Percentiles rank a stretch among this genome's conserved stretches.
Evolutionary conservation across 306 rosid species (phyloP).

Genomic region (Malus sieversii): DNA sequence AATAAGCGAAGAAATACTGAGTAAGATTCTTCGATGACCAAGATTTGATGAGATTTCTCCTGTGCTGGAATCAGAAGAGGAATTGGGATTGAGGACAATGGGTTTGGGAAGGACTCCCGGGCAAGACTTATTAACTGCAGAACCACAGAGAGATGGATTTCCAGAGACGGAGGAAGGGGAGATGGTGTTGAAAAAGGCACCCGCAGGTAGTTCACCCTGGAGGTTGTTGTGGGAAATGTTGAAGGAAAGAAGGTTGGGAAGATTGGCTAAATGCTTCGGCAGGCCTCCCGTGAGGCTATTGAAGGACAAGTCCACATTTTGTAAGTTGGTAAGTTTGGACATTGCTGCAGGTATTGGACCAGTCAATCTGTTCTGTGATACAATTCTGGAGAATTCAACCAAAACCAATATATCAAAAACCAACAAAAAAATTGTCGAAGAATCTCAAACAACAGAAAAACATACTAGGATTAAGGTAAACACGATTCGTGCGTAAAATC

Average conservation of each 20-base stretch:
- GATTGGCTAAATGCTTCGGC: constrained; percentile 85
- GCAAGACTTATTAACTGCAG: constrained; percentile 76
- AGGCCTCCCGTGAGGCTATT: constrained; percentile 69
- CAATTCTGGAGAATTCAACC: constrained; percentile 40
- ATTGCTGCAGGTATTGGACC: constrained; percentile 69
- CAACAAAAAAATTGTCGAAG: not conserved
- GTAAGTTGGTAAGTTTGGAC: constrained; percentile 60
- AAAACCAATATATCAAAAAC: not conserved
- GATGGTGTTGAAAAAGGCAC: constrained; percentile 89
- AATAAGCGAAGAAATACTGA: constrained; percentile 93
- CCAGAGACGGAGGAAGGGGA: constrained; percentile 62
- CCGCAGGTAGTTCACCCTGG: constrained; percentile 84
- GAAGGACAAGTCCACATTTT: constrained; percentile 69
- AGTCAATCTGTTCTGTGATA: constrained; percentile 57
- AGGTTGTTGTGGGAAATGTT: constrained; percentile 92
- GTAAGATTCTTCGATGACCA: constrained; percentile 77
- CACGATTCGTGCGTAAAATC: not conserved
- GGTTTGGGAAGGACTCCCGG: constrained; percentile 89
- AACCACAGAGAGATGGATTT: constrained; percentile 87
- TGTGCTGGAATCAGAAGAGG: constrained; percentile 48
- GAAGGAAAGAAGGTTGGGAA: constrained; percentile 67
- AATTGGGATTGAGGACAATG: constrained; percentile 89
- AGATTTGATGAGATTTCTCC: constrained; percentile 43
- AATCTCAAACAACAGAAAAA: too few species aligned
- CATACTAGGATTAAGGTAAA: too few species aligned